These are phyloP conservation scores for Furcasterigmium furcatum DNA, from an alignment of 2,329 filamentous ascomycete species.

Conservation along the genomic window DNA sequence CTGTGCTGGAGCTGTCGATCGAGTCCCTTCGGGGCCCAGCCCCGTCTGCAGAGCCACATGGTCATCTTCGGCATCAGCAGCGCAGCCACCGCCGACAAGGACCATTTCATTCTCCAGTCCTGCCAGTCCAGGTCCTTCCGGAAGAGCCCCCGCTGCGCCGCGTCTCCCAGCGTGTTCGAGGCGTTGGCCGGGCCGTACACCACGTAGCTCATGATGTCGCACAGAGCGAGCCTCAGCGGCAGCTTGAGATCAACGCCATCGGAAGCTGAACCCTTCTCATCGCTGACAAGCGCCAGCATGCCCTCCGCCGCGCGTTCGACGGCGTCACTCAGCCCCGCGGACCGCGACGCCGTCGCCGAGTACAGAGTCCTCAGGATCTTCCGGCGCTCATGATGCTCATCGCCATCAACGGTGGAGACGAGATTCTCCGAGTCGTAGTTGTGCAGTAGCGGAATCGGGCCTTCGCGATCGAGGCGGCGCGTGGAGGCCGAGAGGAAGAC, in stretches of 20 bases:
- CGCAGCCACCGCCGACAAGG: background rate
- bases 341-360: background rate
- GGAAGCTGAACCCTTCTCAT: background rate
- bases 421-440: constrained; percentile 8
- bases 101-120: background rate
- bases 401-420: constrained; percentile 6
- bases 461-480: constrained; percentile 1
- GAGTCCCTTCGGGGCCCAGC: background rate
- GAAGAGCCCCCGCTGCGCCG: background rate
- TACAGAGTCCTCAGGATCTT: background rate
- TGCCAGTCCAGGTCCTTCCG: constrained; percentile 1
- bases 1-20: background rate
- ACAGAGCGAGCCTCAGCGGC: constrained; percentile 1
- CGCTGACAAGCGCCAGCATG: background rate
- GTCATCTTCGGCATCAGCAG: constrained; percentile 2
- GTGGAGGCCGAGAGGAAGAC: background rate
- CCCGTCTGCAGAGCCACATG: constrained; percentile 1
- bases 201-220: constrained; percentile 7
- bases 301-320: background rate
- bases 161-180: background rate
- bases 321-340: background rate
- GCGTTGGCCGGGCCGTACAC: constrained; percentile 3
- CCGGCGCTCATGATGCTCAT: constrained; percentile 4
- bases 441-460: constrained; percentile 5
- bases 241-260: background rate